Conservation (phyloP, 2,329 filamentous ascomycete species). For the Nigrospora oryzae region DNA sequence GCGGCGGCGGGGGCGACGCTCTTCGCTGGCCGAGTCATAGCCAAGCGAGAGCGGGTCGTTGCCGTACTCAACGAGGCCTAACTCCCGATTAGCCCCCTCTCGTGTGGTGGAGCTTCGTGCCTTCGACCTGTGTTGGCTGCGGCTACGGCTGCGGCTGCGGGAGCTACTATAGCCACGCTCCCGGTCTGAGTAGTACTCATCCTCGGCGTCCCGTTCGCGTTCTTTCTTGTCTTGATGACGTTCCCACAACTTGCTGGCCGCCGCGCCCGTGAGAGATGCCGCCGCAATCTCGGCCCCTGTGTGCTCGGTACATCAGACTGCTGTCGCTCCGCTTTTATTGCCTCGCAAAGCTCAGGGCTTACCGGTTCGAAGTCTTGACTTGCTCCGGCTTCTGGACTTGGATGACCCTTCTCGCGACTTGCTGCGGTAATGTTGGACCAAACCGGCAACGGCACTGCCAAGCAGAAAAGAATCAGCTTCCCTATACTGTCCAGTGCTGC, state of each 20-base stretch:
- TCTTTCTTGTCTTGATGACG: constrained; percentile 53
- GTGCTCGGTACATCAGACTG: too few relatives aligned
- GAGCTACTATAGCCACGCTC: constrained; percentile 3
- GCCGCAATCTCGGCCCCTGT: constrained; percentile 48
- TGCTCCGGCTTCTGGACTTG: constrained; percentile 27
- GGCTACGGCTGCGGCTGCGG: constrained; percentile 33
- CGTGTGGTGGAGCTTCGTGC: constrained; percentile 24
- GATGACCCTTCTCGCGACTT: constrained; percentile 25
- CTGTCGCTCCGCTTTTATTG: too few relatives aligned
- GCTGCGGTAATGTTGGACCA: constrained; percentile 51
- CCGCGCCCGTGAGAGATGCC: constrained; percentile 50
- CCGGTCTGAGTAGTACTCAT: constrained; percentile 19
- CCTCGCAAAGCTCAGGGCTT: constrained; percentile 3
- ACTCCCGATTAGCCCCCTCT: constrained; percentile 53
- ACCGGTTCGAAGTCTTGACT: constrained; percentile 34
- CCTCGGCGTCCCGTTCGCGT: constrained; percentile 25
- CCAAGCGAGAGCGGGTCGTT: constrained; percentile 42
- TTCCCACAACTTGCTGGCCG: constrained; percentile 54
- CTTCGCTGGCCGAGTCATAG: constrained; percentile 41
- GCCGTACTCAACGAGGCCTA: constrained; percentile 62
- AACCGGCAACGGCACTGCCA: constrained; percentile 41
- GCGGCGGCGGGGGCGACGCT: constrained; percentile 28
- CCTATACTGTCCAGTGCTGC: not conserved
- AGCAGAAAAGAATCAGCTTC: not conserved
- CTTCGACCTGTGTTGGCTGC: constrained; percentile 23